These are phyloP conservation scores for Metrosideros polymorpha DNA, from an alignment of 441 rosid species.

Conservation along the genomic window DNA sequence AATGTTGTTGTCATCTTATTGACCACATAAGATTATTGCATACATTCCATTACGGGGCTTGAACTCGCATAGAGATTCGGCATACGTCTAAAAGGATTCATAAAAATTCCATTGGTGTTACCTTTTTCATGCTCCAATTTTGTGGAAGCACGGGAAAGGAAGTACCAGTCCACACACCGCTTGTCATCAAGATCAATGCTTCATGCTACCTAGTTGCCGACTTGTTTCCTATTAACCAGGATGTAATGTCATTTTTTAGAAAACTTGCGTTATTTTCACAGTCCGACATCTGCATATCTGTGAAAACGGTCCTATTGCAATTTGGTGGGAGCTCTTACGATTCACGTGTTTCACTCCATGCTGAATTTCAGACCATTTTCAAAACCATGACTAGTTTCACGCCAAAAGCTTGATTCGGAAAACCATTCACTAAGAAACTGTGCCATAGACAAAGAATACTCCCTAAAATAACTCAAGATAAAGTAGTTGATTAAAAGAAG, in stretches of 20 bases:
- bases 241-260: neutral
- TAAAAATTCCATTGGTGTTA: neutral
- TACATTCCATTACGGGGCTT: neutral
- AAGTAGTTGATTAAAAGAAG: neutral
- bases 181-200: neutral
- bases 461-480: neutral
- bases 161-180: neutral
- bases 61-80: neutral
- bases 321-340: neutral
- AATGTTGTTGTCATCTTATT: no score
- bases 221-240: neutral
- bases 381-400: neutral
- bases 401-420: neutral
- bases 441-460: neutral
- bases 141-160: neutral
- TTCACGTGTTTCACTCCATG: neutral
- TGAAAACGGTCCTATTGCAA: neutral
- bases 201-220: neutral
- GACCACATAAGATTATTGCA: neutral
- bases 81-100: neutral
- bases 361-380: neutral
- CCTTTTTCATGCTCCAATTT: neutral
- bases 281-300: neutral
- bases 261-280: neutral
- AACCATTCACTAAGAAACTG: neutral